Evolutionary conservation across 1,284 basidiomycete genomes (phyloP).

Genomic region (Veloporphyrellus conicus): DNA sequence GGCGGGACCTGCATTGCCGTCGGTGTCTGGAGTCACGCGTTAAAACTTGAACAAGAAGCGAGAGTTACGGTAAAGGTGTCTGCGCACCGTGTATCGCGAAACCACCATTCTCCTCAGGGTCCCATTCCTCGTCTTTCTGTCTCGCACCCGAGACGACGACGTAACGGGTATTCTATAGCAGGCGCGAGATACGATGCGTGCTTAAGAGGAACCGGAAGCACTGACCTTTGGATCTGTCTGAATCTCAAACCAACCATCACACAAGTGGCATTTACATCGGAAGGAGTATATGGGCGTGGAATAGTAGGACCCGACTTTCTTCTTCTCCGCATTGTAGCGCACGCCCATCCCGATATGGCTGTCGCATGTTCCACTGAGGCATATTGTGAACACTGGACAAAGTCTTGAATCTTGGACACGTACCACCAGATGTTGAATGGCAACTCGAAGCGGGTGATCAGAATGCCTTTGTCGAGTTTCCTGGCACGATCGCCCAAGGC

Average conservation of each 20-base stretch:
- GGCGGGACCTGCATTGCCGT: constrained; percentile 54
- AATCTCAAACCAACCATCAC: constrained; percentile 92
- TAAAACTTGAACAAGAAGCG: not conserved
- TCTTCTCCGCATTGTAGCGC: constrained; percentile 98
- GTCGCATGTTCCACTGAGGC: constrained; percentile 75
- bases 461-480: constrained; percentile 89
- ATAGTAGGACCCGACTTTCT: constrained; percentile 93
- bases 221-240: constrained; percentile 91
- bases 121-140: constrained; percentile 92
- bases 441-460: constrained; percentile 89
- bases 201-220: not conserved
- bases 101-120: constrained; percentile 92
- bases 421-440: constrained; percentile 99
- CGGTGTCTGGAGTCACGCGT: constrained; percentile 53
- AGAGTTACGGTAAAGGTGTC: not conserved
- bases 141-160: constrained; percentile 87
- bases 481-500: constrained; percentile 88
- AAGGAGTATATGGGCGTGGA: constrained; percentile 93
- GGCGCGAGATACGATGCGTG: not conserved
- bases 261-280: constrained; percentile 94
- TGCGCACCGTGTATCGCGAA: constrained; percentile 78
- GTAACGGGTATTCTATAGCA: constrained; percentile 82
- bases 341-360: constrained; percentile 96
- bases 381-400: not conserved
- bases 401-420: constrained; percentile 22